These are phyloP conservation scores for Globisporangium parvum DNA, from an alignment of 352 stramenopile genomes.

Conservation along the genomic window DNA sequence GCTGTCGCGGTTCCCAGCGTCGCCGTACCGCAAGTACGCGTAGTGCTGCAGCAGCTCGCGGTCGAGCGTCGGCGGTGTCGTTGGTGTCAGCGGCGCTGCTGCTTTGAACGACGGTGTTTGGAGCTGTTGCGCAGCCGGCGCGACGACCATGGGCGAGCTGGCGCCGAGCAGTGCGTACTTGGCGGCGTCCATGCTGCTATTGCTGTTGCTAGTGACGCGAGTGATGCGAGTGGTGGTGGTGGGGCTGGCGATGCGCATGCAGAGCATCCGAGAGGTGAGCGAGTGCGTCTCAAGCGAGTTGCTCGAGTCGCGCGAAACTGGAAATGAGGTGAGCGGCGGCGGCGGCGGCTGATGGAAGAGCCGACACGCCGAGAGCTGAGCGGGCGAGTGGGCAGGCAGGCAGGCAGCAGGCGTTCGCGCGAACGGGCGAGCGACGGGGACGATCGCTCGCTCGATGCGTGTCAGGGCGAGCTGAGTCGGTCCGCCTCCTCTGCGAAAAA, in stretches of 20 bases:
- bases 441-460: too few relatives aligned
- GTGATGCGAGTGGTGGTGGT: not conserved
- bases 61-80: constrained; percentile 4
- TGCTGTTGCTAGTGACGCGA: not conserved
- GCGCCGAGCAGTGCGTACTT: constrained; percentile 7
- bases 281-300: not conserved
- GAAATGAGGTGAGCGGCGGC: not conserved
- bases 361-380: too few relatives aligned
- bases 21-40: constrained; percentile 14
- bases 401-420: too few relatives aligned
- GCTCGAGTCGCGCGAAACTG: not conserved
- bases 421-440: not conserved
- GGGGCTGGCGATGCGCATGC: too few relatives aligned
- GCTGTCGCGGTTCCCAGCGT: constrained; percentile 1
- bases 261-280: too few relatives aligned
- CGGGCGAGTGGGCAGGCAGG: too few relatives aligned
- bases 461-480: constrained; percentile 1
- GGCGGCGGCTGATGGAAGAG: too few relatives aligned
- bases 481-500: constrained; percentile 12
- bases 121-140: not conserved
- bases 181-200: constrained; percentile 1
- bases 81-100: not conserved
- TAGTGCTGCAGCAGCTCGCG: constrained; percentile 15
- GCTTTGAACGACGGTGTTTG: not conserved
- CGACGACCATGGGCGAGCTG: not conserved